A percentile compares a stretch with the other conserved stretches of the same genome.
Conservation (phyloP, 1,139 yeast species). For the Williopsis jadinii region DNA sequence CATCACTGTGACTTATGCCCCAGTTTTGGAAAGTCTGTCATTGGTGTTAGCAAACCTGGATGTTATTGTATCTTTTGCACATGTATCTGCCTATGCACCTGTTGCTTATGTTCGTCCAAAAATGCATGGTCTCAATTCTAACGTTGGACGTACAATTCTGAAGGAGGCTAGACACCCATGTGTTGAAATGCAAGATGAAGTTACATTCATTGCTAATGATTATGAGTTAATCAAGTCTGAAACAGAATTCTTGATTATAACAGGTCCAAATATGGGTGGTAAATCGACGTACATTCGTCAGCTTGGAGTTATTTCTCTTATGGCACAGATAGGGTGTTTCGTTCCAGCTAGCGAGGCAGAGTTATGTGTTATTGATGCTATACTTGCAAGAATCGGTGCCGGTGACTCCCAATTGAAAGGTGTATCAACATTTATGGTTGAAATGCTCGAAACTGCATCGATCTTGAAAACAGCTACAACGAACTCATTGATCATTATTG, state of each 20-base stretch:
- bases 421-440: constrained; percentile 95
- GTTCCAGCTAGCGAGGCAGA: constrained; percentile 75
- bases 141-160: constrained; percentile 47
- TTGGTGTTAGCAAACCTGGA: constrained; percentile 67
- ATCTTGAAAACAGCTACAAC: constrained; percentile 80
- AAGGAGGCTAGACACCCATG: constrained; percentile 88
- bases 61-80: constrained; percentile 80
- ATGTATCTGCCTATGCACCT: constrained; percentile 78
- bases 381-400: constrained; percentile 96
- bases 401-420: constrained; percentile 97
- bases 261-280: constrained; percentile 99
- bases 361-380: constrained; percentile 79
- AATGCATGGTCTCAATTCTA: constrained; percentile 45
- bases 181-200: constrained; percentile 84
- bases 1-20: constrained; percentile 74
- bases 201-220: constrained; percentile 84
- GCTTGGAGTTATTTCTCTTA: constrained; percentile 77
- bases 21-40: constrained; percentile 65
- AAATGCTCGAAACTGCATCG: constrained; percentile 93
- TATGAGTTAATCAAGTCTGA: constrained; percentile 43
- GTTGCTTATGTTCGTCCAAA: constrained; percentile 72
- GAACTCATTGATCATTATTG: constrained; percentile 84
- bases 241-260: constrained; percentile 72
- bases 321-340: constrained; percentile 92
- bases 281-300: constrained; percentile 93